Conservation (phyloP, 495 filamentous ascomycete genomes). For the Podospora pseudocomata region DNA sequence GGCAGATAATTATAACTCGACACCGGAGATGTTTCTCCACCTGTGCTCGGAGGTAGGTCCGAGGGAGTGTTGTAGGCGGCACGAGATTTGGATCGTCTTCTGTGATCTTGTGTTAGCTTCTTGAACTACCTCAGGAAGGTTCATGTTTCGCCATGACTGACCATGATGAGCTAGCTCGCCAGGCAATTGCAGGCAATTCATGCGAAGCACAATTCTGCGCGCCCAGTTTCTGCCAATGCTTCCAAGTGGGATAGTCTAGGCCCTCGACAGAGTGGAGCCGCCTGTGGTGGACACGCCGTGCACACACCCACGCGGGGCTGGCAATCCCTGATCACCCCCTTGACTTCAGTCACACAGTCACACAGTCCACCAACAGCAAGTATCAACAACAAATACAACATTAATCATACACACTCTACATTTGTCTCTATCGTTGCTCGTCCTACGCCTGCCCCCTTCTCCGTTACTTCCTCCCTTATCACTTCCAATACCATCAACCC, state of each 20-base stretch:
- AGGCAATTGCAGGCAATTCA: no score
- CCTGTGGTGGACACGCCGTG: not conserved
- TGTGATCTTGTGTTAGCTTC: not conserved
- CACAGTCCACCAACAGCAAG: no score
- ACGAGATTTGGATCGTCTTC: not conserved
- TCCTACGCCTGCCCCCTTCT: not conserved
- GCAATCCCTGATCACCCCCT: not conserved
- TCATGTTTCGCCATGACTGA: no score
- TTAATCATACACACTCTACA: no score
- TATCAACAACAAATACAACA: no score
- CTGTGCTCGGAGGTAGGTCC: not conserved
- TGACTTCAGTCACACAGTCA: no score
- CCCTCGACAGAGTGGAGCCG: not conserved
- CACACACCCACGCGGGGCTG: not conserved
- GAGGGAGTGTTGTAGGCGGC: not conserved
- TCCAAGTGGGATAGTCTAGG: not conserved
- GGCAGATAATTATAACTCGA: no score
- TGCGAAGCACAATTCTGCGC: not conserved
- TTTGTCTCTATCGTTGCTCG: not conserved
- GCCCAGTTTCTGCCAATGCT: not conserved
- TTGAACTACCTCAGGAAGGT: no score
- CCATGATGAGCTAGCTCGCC: no score
- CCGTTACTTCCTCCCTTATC: no score
- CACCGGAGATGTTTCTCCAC: not conserved
- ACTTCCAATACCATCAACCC: no score